Base-by-base conservation (phyloP, 2,329 filamentous ascomycete species). In the Cercospora beticola region DNA sequence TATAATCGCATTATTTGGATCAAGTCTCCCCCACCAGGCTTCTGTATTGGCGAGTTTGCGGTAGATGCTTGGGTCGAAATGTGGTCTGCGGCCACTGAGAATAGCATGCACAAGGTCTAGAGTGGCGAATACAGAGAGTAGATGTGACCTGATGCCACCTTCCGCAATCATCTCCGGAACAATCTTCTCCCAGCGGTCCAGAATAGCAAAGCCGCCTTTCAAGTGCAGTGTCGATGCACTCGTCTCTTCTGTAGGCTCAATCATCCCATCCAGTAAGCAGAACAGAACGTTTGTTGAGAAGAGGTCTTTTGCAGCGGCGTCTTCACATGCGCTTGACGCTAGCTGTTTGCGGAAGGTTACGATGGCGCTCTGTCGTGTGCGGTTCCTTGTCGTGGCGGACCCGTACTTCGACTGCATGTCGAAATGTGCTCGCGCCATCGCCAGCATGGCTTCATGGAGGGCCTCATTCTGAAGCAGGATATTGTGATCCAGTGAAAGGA, bases 211-310 rank as follows among this genome's bases (percentile, higher is more conserved):
- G 18, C 70, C 70, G 33, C 70, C 70, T 57, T 67, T 69, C 40
- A 71, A 40, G 49, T 71, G 69, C 63, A 69, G 46, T 3, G 64
- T 65, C 26, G 67, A 68, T 5, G 69, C 69, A 30, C 68, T 69
- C 5, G 63, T 33, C 23, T 71, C 69, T 4, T 64, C 61, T 14
- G 56, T 65, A 3, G 69, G 69, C 30, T 69, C 67, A 8, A 71
- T 71, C 69, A 71, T 71, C 14, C 69, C 69, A 43, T 71, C 69
- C 36, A 71, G 57, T 33, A 71, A 59, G 30, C 67, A 68, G 23
- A 71, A 62, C 21, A 71, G 21, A 3, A 71, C 52, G 12, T 69
- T 71, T 14, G 66, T 69, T 5, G 60, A 59, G 60, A 71, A 71
- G 23, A 71, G 30, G 12, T 71, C 64, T 52, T 67, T 56, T 1